Conservation (phyloP, 1,284 basidiomycete species). For the Stereum hirsutum region DNA sequence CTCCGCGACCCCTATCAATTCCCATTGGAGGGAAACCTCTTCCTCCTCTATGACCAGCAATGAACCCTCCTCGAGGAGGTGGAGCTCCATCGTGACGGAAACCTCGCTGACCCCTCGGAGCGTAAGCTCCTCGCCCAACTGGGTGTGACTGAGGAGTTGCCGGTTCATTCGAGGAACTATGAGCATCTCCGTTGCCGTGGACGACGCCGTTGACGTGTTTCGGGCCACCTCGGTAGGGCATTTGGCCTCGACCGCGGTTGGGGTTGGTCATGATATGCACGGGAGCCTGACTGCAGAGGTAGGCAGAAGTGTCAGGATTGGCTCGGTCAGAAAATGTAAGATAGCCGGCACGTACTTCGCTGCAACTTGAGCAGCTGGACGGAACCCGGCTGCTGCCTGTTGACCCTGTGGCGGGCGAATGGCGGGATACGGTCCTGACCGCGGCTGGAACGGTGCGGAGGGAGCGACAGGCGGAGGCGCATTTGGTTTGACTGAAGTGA, state of each 20-base stretch:
- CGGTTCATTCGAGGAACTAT: too few species aligned
- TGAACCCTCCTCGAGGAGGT: too few species aligned
- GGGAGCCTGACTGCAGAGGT: constrained; percentile 19
- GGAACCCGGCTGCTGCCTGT: constrained; percentile 49
- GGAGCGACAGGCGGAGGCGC: constrained; percentile 29
- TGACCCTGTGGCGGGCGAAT: constrained; percentile 45
- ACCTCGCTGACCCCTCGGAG: too few species aligned
- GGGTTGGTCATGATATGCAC: constrained; percentile 62
- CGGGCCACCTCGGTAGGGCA: too few species aligned
- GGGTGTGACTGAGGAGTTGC: too few species aligned
- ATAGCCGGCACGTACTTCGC: constrained; percentile 21
- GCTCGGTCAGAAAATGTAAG: neutral
- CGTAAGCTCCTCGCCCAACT: too few species aligned
- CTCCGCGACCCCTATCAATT: too few species aligned
- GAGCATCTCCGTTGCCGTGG: too few species aligned
- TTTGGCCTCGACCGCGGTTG: constrained; percentile 46
- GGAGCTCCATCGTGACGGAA: too few species aligned
- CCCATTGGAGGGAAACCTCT: too few species aligned
- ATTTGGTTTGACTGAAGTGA: constrained; percentile 58
- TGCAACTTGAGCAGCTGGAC: constrained; percentile 29
- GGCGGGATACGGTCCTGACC: constrained; percentile 56
- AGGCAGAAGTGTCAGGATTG: neutral
- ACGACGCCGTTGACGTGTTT: too few species aligned
- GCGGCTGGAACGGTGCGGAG: constrained; percentile 47
- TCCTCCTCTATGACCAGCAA: too few species aligned